phyloP scores from a whole-genome alignment of 73 alveolate species.

The Paramecium primaurelia region DNA sequence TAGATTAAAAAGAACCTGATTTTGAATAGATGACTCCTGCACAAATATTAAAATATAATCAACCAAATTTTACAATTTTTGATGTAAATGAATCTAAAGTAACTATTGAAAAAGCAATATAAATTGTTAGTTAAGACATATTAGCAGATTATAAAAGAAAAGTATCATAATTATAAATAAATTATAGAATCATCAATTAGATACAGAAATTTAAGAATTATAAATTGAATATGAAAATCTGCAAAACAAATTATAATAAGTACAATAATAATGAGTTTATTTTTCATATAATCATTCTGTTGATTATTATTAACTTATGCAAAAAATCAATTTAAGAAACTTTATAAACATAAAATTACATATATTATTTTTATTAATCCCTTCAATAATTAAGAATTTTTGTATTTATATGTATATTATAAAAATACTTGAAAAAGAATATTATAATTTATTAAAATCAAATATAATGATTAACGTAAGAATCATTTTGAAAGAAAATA shows the following conservation, averaged over 20 bases:
- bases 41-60: background rate
- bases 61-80: constrained; percentile 33
- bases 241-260: background rate
- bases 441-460: background rate
- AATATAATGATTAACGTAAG: constrained; percentile 35
- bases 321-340: background rate
- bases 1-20: constrained; percentile 43
- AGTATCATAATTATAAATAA: background rate
- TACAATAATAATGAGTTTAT: background rate
- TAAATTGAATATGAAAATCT: constrained; percentile 31
- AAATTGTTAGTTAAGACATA: constrained; percentile 3
- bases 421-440: no score
- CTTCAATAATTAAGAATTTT: no score
- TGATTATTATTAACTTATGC: background rate
- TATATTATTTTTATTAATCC: no score
- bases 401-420: no score
- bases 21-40: constrained; percentile 37
- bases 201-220: constrained; percentile 48
- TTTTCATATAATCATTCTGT: background rate
- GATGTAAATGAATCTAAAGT: constrained; percentile 33
- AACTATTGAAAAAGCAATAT: constrained; percentile 41
- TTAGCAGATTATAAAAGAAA: constrained; percentile 30
- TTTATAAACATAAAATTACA: background rate
- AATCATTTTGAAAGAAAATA: constrained; percentile 10
- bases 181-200: constrained; percentile 25